A percentile compares a stretch with the other conserved stretches of the same genome.
These are phyloP conservation scores for Agroathelia rolfsii DNA, from an alignment of 1,284 basidiomycete genomes.

Conservation along the genomic window DNA sequence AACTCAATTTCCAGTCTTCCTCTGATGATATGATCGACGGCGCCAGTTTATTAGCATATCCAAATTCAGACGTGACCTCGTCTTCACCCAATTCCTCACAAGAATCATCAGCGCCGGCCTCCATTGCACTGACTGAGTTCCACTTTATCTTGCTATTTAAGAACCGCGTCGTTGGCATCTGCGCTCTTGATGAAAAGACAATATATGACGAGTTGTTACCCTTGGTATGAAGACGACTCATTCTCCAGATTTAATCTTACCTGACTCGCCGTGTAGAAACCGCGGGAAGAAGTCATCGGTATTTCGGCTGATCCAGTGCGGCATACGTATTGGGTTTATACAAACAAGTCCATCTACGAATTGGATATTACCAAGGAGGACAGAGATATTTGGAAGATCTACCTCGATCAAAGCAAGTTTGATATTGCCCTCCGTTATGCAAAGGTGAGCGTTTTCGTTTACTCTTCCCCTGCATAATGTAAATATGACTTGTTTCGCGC, in stretches of 20 bases:
- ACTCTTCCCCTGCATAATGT: neutral
- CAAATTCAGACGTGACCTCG: conserved; percentile 25
- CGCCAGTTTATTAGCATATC: conserved; percentile 63
- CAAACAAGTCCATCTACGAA: conserved; percentile 85
- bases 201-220: conserved; percentile 81
- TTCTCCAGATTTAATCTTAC: conserved; percentile 4
- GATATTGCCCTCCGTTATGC: conserved; percentile 74
- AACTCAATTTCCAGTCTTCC: conserved; percentile 53
- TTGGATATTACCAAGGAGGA: conserved; percentile 83
- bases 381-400: conserved; percentile 91
- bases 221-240: conserved; percentile 45
- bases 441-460: conserved; percentile 44
- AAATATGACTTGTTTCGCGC: conserved; percentile 8
- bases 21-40: conserved; percentile 75
- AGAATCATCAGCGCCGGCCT: conserved; percentile 53
- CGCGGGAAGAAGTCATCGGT: conserved; percentile 62
- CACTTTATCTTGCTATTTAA: conserved; percentile 85
- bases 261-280: conserved; percentile 43
- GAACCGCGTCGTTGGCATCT: conserved; percentile 73
- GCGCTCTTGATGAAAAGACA: conserved; percentile 72
- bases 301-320: conserved; percentile 78
- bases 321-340: conserved; percentile 93
- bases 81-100: conserved; percentile 17
- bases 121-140: conserved; percentile 83
- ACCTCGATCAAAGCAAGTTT: conserved; percentile 71